Evolutionary conservation across 2,329 filamentous ascomycete species (phyloP).

Genomic region (Xylariaceae sp.): DNA sequence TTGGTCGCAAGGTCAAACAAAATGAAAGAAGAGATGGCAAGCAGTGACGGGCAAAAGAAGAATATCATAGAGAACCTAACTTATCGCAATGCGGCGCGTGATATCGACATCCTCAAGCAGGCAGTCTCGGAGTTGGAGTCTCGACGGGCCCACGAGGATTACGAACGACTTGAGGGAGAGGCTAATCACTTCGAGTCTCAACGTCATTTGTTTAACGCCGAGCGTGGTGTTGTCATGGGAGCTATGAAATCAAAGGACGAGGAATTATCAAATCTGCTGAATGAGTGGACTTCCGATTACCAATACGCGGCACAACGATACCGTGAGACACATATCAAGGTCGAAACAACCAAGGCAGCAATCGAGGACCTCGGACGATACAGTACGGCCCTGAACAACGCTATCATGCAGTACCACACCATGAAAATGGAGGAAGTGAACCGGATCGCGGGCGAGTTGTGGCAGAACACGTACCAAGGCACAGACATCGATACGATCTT

Average conservation of each 20-base stretch:
- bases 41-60: conserved; percentile 76
- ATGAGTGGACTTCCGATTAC: conserved; percentile 83
- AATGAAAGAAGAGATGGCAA: conserved; percentile 69
- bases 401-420: conserved; percentile 94
- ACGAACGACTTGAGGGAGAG: conserved; percentile 66
- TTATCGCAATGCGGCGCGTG: conserved; percentile 69
- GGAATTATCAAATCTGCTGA: conserved; percentile 64
- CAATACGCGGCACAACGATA: conserved; percentile 74
- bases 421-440: conserved; percentile 99
- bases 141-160: conserved; percentile 78
- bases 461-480: conserved; percentile 93
- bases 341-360: conserved; percentile 86
- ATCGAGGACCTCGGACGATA: conserved; percentile 87
- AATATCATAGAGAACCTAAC: conserved; percentile 85
- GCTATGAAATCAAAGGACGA: conserved; percentile 80
- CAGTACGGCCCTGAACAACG: conserved; percentile 78
- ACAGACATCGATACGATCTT: conserved; percentile 96
- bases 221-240: conserved; percentile 69
- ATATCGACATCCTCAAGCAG: conserved; percentile 59
- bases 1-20: conserved; percentile 69
- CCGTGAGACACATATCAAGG: conserved; percentile 81
- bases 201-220: conserved; percentile 64
- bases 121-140: conserved; percentile 72
- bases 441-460: conserved; percentile 88
- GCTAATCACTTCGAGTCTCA: conserved; percentile 61